phyloP scores from a whole-genome alignment of 352 stramenopile species.

The Phytophthora tentaculata region DNA sequence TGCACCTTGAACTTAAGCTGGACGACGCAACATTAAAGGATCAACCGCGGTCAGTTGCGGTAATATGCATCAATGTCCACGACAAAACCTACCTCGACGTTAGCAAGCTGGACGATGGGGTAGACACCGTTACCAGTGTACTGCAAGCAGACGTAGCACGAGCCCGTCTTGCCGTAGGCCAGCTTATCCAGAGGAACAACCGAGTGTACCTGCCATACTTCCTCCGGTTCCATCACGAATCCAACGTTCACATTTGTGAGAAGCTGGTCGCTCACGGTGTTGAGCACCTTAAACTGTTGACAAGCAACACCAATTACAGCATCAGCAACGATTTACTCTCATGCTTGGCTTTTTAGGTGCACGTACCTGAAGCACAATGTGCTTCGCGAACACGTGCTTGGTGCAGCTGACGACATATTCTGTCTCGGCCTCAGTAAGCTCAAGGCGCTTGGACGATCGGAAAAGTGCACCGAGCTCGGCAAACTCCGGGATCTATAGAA shows the following conservation, averaged over 20 bases:
- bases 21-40: slow-evolving; percentile 11
- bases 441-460: slow-evolving; percentile 88
- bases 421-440: slow-evolving; percentile 97
- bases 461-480: slow-evolving; percentile 94
- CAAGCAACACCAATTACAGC: slow-evolving; percentile 12
- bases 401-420: slow-evolving; percentile 98
- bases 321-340: slow-evolving; percentile 6
- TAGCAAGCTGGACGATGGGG: slow-evolving; percentile 90
- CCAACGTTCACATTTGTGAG: slow-evolving; percentile 95
- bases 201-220: slow-evolving; percentile 92
- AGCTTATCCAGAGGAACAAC: slow-evolving; percentile 90
- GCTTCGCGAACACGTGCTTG: slow-evolving; percentile 97
- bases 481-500: slow-evolving; percentile 93
- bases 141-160: slow-evolving; percentile 94
- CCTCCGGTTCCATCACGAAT: slow-evolving; percentile 89
- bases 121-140: slow-evolving; percentile 79
- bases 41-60: slow-evolving; percentile 4
- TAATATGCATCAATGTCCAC: neutral
- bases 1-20: slow-evolving; percentile 96
- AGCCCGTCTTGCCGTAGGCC: slow-evolving; percentile 94
- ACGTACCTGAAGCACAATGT: slow-evolving; percentile 93
- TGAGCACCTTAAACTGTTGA: slow-evolving; percentile 97
- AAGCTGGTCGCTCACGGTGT: slow-evolving; percentile 98
- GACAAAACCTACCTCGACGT: slow-evolving; percentile 73
- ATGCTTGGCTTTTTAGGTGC: neutral